These are phyloP conservation scores for Trypanosoma scelopori DNA, from an alignment of 208 protist species.

Conservation along the genomic window DNA sequence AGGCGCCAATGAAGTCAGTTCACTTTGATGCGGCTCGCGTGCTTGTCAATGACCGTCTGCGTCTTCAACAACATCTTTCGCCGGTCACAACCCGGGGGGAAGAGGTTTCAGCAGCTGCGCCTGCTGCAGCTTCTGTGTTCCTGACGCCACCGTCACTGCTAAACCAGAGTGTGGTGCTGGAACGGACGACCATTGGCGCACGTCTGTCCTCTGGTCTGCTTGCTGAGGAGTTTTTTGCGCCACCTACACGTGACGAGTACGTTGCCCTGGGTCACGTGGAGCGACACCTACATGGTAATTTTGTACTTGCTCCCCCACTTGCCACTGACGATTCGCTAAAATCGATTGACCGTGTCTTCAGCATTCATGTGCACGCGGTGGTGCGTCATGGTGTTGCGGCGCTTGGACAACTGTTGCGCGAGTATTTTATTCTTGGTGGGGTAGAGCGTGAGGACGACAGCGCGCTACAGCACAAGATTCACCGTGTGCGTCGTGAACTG, in stretches of 20 bases:
- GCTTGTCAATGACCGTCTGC: constrained; percentile 64
- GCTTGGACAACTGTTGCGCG: constrained; percentile 67
- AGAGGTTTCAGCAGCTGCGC: not conserved
- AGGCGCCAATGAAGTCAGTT: constrained; percentile 51
- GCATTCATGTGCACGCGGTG: constrained; percentile 67
- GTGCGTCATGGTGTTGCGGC: constrained; percentile 56
- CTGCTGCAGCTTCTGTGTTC: constrained; percentile 1
- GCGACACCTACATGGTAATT: constrained; percentile 44
- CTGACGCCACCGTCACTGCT: constrained; percentile 21
- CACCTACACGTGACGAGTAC: constrained; percentile 57
- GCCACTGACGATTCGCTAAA: constrained; percentile 41
- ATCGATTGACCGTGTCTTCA: constrained; percentile 65
- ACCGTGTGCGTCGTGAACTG: constrained; percentile 78
- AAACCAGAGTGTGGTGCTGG: constrained; percentile 39
- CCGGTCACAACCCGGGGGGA: not conserved
- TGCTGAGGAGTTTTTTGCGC: constrained; percentile 66
- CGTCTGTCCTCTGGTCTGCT: constrained; percentile 57
- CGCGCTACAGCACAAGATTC: constrained; percentile 85
- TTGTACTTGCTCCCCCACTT: constrained; percentile 52
- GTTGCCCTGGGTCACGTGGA: constrained; percentile 67
- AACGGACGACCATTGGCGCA: constrained; percentile 57
- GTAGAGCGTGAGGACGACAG: constrained; percentile 69
- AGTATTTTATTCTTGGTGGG: constrained; percentile 77
- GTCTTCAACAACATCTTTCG: not conserved
- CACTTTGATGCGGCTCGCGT: constrained; percentile 78